Base-by-base conservation (phyloP, 1,284 basidiomycete species). In the Leccinum insolens region DNA sequence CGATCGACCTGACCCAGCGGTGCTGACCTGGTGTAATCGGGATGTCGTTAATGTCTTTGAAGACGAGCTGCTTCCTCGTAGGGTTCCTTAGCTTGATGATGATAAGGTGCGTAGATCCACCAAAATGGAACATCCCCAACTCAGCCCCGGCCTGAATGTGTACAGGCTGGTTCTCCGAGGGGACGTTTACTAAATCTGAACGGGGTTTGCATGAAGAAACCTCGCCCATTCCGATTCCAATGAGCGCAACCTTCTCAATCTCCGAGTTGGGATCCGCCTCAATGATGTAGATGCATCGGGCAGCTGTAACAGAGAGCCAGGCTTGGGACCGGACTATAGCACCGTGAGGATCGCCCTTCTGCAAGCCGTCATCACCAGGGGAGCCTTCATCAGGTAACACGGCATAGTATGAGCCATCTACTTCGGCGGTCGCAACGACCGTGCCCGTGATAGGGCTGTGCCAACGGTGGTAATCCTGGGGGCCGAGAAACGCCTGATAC, bases 151-250 rank as follows among this genome's bases (percentile, higher is more conserved):
- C 69, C 2, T 31, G 8, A 11, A 86, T 75, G 12, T 37, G 37
- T 37, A 37, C 37, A 37, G 37, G 37, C 12, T 37, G 37, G 37
- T 37, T 37, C 37, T 37, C 37, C 37, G 37, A 37, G 37, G 37
- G 37, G 37, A 37, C 37, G 37, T 37, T 37, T 37, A 37, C 37
- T 37, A 37, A 37, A 37, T 37, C 37, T 37, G 37, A 4, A 37
- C 37, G 37, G 37, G 37, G 37, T 37, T 37, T 37, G 65, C 83
- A 84, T 6, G 84, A 85, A 8, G 86, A 87, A 1, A 88, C 84
- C 73, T 88, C 86, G 0, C 78, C 80, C 86, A 89, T 87, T 0
- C 87, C 87, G 28, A 88, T 80, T 0, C 75, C 83, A 9, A 88
- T 78, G 72, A 88, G 84, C 3, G 61, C 80, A 81, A 74, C 86